Conservation (phyloP, 768 basidiomycete genomes). For the Boletus speciosus region DNA sequence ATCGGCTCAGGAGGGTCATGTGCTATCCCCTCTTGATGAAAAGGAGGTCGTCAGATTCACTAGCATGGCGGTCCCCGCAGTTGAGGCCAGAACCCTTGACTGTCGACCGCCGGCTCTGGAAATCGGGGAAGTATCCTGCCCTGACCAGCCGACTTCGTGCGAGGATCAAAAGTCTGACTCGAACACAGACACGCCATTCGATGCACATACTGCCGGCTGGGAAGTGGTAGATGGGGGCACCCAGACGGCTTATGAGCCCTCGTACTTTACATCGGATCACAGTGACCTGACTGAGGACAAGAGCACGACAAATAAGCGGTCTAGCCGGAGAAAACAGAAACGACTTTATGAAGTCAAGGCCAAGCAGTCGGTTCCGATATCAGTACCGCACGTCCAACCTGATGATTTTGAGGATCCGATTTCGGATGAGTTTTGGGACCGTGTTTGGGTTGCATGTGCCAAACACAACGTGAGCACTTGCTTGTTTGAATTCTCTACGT, state of each 20-base stretch:
- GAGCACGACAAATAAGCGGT: slow-evolving; percentile 45
- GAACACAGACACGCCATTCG: slow-evolving; percentile 8
- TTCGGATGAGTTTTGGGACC: slow-evolving; percentile 82
- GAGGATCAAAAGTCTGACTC: slow-evolving; percentile 9
- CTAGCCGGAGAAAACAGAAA: slow-evolving; percentile 55
- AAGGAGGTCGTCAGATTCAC: slow-evolving; percentile 54
- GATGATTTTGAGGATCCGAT: slow-evolving; percentile 88
- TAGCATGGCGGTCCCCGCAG: slow-evolving; percentile 58
- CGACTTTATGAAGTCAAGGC: slow-evolving; percentile 52
- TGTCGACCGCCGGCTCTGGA: slow-evolving; percentile 37
- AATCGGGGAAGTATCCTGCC: slow-evolving; percentile 22
- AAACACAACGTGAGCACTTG: slow-evolving; percentile 72
- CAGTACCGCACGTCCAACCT: slow-evolving; percentile 69
- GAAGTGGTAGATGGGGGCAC: slow-evolving; percentile 42
- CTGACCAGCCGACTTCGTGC: slow-evolving; percentile 25
- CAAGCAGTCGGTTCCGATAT: slow-evolving; percentile 59
- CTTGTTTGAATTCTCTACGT: neutral
- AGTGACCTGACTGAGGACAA: slow-evolving; percentile 48
- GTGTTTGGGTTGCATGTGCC: slow-evolving; percentile 84
- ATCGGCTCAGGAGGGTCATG: slow-evolving; percentile 47
- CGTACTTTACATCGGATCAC: slow-evolving; percentile 42
- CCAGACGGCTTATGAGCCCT: slow-evolving; percentile 44
- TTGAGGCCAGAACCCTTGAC: slow-evolving; percentile 66
- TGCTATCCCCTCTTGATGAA: slow-evolving; percentile 50
- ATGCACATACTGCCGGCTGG: slow-evolving; percentile 40